Evolutionary conservation across 345 rosid genomes (phyloP).

Genomic region (Populus pruinosa): DNA sequence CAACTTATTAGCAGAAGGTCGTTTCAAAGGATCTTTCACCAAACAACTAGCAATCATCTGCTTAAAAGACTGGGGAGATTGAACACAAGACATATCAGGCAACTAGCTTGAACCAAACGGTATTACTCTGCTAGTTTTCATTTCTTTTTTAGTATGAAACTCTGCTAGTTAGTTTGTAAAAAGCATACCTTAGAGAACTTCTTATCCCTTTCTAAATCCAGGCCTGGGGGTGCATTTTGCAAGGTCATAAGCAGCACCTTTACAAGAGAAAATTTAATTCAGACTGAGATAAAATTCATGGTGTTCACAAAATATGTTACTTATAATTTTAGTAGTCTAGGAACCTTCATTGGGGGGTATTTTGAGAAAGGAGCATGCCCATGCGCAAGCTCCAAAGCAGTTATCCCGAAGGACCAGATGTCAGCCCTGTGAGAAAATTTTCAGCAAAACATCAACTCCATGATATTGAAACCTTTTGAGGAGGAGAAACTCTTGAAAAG

Average conservation of each 20-base stretch:
- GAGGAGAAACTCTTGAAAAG: conserved; percentile 5
- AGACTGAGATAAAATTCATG: conserved; percentile 18
- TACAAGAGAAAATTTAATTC: conserved; percentile 21
- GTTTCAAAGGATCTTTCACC: conserved; percentile 93
- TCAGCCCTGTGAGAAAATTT: conserved; percentile 69
- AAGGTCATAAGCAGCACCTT: conserved; percentile 98
- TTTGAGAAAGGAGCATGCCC: conserved; percentile 99
- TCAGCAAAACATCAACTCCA: conserved; percentile 23
- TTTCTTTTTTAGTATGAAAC: not conserved
- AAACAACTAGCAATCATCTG: conserved; percentile 99
- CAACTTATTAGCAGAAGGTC: conserved; percentile 84
- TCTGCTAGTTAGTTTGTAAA: not conserved
- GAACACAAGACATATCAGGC: conserved; percentile 8
- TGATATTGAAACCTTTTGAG: conserved; percentile 9
- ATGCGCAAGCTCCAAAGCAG: conserved; percentile 98
- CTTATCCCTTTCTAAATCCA: conserved; percentile 92
- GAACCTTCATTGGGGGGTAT: conserved; percentile 98
- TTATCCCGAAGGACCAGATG: conserved; percentile 98
- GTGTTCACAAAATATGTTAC: conserved; percentile 8
- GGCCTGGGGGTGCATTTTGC: conserved; percentile 99
- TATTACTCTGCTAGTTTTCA: conserved; percentile 11
- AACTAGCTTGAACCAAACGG: not conserved
- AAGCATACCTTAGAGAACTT: conserved; percentile 83
- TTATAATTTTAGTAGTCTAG: conserved; percentile 9
- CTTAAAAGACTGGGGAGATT: conserved; percentile 76